Percentiles rank a stretch among this genome's conserved stretches.
Conservation (phyloP, 225 moss, liverwort and hornwort species). For the Climacium dendroides region DNA sequence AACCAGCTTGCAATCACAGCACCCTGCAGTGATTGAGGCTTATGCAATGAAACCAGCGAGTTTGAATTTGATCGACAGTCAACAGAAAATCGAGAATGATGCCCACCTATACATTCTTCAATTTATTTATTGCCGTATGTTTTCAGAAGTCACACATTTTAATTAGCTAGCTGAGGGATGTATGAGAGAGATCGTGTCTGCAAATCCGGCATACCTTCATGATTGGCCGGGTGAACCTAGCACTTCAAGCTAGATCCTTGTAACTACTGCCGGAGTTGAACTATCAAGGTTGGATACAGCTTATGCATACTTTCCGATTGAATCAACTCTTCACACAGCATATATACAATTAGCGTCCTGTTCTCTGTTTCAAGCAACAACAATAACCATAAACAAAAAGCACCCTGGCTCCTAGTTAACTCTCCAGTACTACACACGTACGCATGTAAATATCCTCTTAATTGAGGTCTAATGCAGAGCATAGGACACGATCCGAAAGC, state of each 20-base stretch:
- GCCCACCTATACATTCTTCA: not conserved
- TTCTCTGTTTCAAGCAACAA: not conserved
- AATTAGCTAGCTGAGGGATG: not conserved
- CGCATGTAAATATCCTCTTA: not conserved
- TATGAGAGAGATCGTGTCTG: not conserved
- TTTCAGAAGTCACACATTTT: not conserved
- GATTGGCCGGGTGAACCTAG: not conserved
- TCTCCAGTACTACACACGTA: not conserved
- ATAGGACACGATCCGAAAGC: not conserved
- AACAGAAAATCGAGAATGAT: too few species aligned
- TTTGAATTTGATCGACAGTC: not conserved
- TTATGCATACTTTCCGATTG: not conserved
- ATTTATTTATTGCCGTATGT: not conserved
- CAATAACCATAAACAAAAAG: not conserved
- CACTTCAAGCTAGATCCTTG: not conserved
- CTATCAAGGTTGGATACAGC: not conserved
- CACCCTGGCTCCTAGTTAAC: not conserved
- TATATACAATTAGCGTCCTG: not conserved
- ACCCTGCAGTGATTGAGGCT: too few species aligned
- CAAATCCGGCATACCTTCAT: conserved; percentile 10
- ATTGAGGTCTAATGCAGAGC: not conserved
- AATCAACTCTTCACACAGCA: not conserved
- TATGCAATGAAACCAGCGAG: not conserved
- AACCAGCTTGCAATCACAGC: not conserved
- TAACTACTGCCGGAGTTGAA: not conserved